These are phyloP conservation scores for Sclerotinia nivalis DNA, from an alignment of 2,329 filamentous ascomycete genomes.

Conservation along the genomic window DNA sequence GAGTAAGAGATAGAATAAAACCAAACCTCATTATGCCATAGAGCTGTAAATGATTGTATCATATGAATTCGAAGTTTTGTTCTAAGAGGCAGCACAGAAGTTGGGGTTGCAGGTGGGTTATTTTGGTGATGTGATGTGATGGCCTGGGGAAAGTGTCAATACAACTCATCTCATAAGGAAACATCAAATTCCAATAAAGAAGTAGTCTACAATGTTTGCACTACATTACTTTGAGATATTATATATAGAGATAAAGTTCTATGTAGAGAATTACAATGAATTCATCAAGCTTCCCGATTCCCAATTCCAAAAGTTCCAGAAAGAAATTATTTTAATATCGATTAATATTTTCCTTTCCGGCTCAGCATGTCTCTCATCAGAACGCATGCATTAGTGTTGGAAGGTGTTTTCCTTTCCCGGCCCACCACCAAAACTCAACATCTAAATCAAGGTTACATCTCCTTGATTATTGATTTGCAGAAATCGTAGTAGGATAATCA, in stretches of 20 bases:
- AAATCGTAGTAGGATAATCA: not conserved
- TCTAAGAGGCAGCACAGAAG: conserved; percentile 1
- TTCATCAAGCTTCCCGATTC: not conserved
- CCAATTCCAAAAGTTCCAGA: conserved; percentile 15
- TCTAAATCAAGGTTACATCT: not conserved
- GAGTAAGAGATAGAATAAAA: conserved; percentile 12
- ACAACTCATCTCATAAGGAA: not conserved
- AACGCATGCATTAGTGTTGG: conserved; percentile 14
- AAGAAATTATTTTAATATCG: conserved; percentile 3
- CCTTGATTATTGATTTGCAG: not conserved
- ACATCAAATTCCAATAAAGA: not conserved
- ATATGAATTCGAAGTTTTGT: not conserved
- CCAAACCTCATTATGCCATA: conserved; percentile 18
- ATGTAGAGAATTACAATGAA: not conserved
- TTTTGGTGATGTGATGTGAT: not conserved
- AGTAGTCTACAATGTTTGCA: not conserved
- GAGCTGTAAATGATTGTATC: not conserved
- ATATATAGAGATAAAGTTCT: not conserved
- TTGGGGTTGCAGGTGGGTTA: not conserved
- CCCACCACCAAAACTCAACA: not conserved
- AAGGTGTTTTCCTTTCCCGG: not conserved
- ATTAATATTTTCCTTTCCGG: conserved; percentile 4
- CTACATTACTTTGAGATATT: not conserved
- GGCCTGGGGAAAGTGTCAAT: not conserved
- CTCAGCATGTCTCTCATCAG: conserved; percentile 8